Evolutionary conservation across 1,284 basidiomycete genomes (phyloP), one percentile per base, ranked within the genome.

Genomic region (Heterobasidion occidentale): DNA sequence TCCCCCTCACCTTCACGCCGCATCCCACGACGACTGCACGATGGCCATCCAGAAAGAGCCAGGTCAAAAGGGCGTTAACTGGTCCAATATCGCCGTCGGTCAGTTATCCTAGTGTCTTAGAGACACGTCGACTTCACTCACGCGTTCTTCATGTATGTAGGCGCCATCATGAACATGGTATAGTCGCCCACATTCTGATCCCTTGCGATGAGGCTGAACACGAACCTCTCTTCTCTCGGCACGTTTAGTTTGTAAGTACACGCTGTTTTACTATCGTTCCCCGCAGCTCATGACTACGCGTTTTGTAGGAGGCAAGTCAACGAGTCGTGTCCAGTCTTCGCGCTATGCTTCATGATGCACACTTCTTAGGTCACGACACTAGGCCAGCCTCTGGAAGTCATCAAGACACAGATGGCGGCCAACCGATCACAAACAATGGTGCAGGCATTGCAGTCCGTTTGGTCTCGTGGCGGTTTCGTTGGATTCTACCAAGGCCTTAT

Each of bases 21-120:
- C 63, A 64, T 56, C 50, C 33, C 50, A 51, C 20, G 49, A 49
- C 46, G 35, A 38, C 52, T 62, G 64, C 57, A 63, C 71, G 64
- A 92, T 91, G 89, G 89, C 83, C 71, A 82, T 91, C 64, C 77
- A 84, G 68, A 83, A 80, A 68, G 88, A 89, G 75, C 90, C 91
- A 57, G 91, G 90, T 62, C 88, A 95, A 74, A 96, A 96, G 74
- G 94, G 94, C 67, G 84, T 98, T 68, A 95, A 84, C 75, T 99
- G 94, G 94, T 95, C 93, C 67, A 99, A 99, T 79, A 98, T 98
- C 75, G 96, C 95, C 62, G 92, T 99, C 73, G 95, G 95, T 90
- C 71, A 73, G 75, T 76, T 48, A 36, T 55, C 60, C 58, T 59
- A 59, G 53, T 52, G 55, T 53, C 58, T 53, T 57, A 33, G 1